Conservation (phyloP, 2,329 filamentous ascomycete genomes). For the Eutypella sp. region DNA sequence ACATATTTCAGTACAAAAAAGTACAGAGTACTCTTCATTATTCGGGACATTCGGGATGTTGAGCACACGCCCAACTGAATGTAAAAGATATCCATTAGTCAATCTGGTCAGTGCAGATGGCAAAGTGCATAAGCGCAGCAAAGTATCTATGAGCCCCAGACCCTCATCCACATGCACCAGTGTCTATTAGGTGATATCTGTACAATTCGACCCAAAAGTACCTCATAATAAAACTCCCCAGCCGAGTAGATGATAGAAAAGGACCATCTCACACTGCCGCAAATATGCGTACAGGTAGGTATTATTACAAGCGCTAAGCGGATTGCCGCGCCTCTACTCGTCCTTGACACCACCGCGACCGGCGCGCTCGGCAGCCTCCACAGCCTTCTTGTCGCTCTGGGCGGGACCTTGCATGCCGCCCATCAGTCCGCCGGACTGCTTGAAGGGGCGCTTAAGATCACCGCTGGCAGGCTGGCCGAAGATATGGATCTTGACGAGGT, state of each 20-base stretch:
- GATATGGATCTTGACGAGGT: conserved; percentile 93
- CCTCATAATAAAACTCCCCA: not conserved
- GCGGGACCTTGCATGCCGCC: conserved; percentile 66
- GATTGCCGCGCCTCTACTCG: conserved; percentile 44
- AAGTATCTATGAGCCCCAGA: not conserved
- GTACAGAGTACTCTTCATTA: too few species aligned
- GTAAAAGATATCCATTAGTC: too few species aligned
- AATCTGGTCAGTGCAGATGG: too few species aligned
- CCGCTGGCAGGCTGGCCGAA: conserved; percentile 81
- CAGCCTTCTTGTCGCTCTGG: conserved; percentile 88
- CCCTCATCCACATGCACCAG: not conserved
- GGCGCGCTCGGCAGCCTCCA: conserved; percentile 74
- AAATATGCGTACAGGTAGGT: not conserved
- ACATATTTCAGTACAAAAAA: too few species aligned
- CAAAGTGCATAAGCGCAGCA: too few species aligned
- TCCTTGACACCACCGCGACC: conserved; percentile 68
- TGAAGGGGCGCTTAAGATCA: conserved; percentile 95
- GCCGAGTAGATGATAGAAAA: too few species aligned
- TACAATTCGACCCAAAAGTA: not conserved
- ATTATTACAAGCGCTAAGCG: not conserved
- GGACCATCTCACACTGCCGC: too few species aligned
- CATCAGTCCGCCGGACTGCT: conserved; percentile 79
- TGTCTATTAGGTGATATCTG: not conserved
- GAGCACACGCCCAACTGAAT: too few species aligned
- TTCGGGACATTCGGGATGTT: too few species aligned